Evolutionary conservation across 305 asterid genomes (phyloP).

Genomic region (Fraxinus floribunda): DNA sequence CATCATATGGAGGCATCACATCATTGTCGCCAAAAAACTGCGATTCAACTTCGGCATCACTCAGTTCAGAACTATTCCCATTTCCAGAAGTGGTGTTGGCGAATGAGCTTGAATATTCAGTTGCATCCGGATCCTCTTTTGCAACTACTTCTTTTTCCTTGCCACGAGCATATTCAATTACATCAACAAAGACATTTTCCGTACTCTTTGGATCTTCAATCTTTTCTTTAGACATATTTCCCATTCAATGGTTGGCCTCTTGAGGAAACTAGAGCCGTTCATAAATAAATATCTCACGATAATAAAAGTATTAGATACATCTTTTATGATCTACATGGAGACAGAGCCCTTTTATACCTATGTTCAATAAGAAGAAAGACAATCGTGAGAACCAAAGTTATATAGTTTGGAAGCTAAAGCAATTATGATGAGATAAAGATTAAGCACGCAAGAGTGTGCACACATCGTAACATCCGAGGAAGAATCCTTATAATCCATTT

Average conservation of each 20-base stretch:
- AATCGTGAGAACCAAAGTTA: neutral
- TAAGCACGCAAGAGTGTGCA: neutral
- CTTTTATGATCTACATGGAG: neutral
- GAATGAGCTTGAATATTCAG: slow-evolving; percentile 88
- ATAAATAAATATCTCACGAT: neutral
- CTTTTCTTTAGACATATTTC: slow-evolving; percentile 37
- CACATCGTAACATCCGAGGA: neutral
- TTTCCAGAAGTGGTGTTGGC: slow-evolving; percentile 61
- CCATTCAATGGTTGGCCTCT: slow-evolving; percentile 15
- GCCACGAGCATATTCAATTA: slow-evolving; percentile 47
- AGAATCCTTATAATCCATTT: neutral
- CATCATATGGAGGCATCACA: slow-evolving; percentile 58
- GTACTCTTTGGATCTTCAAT: slow-evolving; percentile 32
- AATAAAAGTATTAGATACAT: neutral
- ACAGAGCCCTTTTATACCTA: neutral
- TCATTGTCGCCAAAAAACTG: slow-evolving; percentile 50
- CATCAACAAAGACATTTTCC: slow-evolving; percentile 45
- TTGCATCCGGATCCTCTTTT: slow-evolving; percentile 76
- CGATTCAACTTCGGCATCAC: slow-evolving; percentile 89
- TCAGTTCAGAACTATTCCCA: slow-evolving; percentile 52
- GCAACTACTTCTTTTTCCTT: slow-evolving; percentile 45
- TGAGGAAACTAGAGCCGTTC: slow-evolving; percentile 16
- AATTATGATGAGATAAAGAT: neutral
- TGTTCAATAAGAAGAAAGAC: neutral
- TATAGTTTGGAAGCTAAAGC: neutral